phyloP scores from a whole-genome alignment of 2,329 filamentous ascomycete genomes.

The Colletotrichum ledebouriae region DNA sequence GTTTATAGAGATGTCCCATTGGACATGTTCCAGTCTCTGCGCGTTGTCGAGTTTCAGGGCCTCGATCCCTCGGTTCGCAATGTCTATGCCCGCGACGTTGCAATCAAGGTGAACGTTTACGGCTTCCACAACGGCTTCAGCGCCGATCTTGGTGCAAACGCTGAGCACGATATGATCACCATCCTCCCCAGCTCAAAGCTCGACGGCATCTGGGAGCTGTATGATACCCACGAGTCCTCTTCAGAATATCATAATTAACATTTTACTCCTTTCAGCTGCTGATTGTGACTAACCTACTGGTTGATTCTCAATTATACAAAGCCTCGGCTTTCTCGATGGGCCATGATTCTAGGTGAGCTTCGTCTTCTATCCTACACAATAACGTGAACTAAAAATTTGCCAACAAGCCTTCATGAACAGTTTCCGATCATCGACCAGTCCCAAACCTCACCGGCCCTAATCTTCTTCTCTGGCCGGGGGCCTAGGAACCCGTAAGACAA shows the following conservation, averaged over 20 bases:
- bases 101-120: constrained; percentile 37
- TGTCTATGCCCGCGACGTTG: constrained; percentile 27
- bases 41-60: constrained; percentile 38
- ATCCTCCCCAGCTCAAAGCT: constrained; percentile 17
- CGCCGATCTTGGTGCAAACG: constrained; percentile 5
- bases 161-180: neutral
- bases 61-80: constrained; percentile 26
- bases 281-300: neutral
- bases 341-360: neutral
- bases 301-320: neutral
- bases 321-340: neutral
- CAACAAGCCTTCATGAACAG: neutral
- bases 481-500: neutral
- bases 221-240: neutral
- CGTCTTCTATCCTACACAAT: neutral
- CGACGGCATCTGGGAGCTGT: constrained; percentile 38
- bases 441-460: neutral
- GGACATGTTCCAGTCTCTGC: constrained; percentile 36
- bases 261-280: constrained; percentile 2
- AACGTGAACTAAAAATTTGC: neutral
- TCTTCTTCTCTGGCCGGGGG: neutral
- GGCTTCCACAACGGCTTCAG: neutral
- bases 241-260: constrained; percentile 4
- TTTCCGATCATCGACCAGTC: too few species aligned
- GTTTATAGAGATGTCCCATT: constrained; percentile 24